Evolutionary conservation across 352 stramenopile genomes (phyloP), one percentile per base, ranked within the genome.

Genomic region (Globisporangium yorkense): DNA sequence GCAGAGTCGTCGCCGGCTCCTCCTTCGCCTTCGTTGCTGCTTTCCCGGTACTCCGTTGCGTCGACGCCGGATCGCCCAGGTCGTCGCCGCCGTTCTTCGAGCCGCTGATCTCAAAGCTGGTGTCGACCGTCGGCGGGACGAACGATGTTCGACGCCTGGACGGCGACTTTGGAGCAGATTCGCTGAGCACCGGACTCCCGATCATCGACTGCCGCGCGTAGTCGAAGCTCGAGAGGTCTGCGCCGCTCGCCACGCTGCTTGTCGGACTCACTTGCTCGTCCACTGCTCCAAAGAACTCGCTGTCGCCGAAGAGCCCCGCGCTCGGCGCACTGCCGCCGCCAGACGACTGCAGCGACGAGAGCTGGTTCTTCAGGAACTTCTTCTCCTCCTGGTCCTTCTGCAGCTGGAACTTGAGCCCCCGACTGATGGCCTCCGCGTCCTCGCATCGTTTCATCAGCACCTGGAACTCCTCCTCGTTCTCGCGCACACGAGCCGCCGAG

Each of bases 381-480:
- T 91, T 93, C 67, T 91, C 79, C 24, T 91, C 68, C 48, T 87
- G 73, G 20, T 84, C 78, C 49, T 91, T 90, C 40, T 88, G 68
- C 13, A 93, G 53, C 61, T 93, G 84, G 52, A 84, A 90, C 10
- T 75, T 75, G 7, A 90, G 62, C 20, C 79, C 80, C 4, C 79
- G 71, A 43, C 73, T 67, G 45, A 90, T 86, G 12, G 84, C 80
- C 47, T 91, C 84, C 0, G 79, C 70, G 56, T 91, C 75, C 43
- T 93, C 72, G 31, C 59, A 79, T 29, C 70, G 63, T 48, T 85
- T 87, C 31, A 87, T 6, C 16, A 91, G 53, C 27, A 37, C 63
- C 57, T 86, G 76, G 59, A 83, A 87, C 54, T 21, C 21, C 10
- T 84, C 75, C 5, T 74, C 67, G 40, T 71, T 88, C 31, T 74